A percentile compares a stretch with the other conserved stretches of the same genome.
Conservation (phyloP, 2,329 filamentous ascomycete species). For the Teratosphaeria pseudoeucalypti region DNA sequence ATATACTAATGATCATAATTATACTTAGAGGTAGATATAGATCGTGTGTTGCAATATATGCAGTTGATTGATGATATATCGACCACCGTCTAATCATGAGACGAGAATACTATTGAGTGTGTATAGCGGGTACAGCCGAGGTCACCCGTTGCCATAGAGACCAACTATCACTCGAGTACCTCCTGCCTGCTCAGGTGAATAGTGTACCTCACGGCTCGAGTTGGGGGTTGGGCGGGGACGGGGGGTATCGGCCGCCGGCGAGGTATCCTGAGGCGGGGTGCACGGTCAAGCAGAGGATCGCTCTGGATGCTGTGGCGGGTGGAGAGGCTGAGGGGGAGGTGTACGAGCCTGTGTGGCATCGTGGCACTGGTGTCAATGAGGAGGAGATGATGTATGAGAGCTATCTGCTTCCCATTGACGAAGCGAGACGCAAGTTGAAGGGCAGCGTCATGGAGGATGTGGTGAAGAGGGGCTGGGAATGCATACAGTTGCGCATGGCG, state of each 20-base stretch:
- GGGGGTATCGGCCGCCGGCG: slow-evolving; percentile 22
- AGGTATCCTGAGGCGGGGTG: slow-evolving; percentile 25
- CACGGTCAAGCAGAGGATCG: slow-evolving; percentile 29
- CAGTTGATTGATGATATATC: not conserved
- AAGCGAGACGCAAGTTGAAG: slow-evolving; percentile 32
- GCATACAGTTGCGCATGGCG: slow-evolving; percentile 29
- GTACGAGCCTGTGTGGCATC: slow-evolving; percentile 37
- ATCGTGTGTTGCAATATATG: not conserved
- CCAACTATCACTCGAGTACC: too few species aligned
- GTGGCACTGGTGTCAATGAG: slow-evolving; percentile 39
- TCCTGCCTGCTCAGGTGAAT: too few species aligned
- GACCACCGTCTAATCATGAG: not conserved
- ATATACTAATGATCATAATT: too few species aligned
- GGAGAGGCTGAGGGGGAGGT: slow-evolving; percentile 27
- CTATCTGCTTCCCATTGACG: slow-evolving; percentile 32
- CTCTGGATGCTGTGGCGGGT: slow-evolving; percentile 23
- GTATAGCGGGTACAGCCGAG: too few species aligned
- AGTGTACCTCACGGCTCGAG: too few species aligned
- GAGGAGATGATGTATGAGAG: slow-evolving; percentile 37
- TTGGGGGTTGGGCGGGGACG: slow-evolving; percentile 13
- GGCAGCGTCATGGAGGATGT: slow-evolving; percentile 36
- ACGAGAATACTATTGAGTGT: too few species aligned
- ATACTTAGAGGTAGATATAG: not conserved
- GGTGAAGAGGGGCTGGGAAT: slow-evolving; percentile 35
- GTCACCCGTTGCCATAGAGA: too few species aligned